Evolutionary conservation across 495 filamentous ascomycete genomes (phyloP), one percentile per base, ranked within the genome.

Genomic region (Penicillium samsonianum): DNA sequence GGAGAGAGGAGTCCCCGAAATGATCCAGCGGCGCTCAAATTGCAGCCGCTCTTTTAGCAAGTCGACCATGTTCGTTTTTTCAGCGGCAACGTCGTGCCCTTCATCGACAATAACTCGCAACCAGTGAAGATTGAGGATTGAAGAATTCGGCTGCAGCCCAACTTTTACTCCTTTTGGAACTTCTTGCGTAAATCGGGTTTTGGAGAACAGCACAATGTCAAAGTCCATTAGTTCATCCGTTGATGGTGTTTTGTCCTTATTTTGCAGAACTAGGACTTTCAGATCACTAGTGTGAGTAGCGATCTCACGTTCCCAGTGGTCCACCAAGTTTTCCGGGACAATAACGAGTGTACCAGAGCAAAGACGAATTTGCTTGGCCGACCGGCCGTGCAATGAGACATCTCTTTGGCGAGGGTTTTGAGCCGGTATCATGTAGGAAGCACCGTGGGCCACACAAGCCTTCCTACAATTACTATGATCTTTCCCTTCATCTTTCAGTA

Each of bases 51-150:
- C 78, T 20, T 88, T 82, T 0, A 93, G 74, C 9, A 90, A 80
- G 28, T 81, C 76, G 37, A 87, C 81, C 37, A 91, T 78, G 54
- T 80, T 84, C 35, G 75, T 74, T 14, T 80, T 82, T 17, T 74
- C 69, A 5, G 80, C 76, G 0, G 88, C 87, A 40, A 96, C 84
- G 41, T 82, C 87, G 66, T 97, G 91, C 1, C 93, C 93, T 79
- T 98, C 93, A 53, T 98, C 93, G 31, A 95, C 86, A 35, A 98
- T 91, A 42, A 93, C 82, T 12, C 93, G 83, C 57, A 96, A 83
- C 79, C 91, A 96, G 60, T 89, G 91, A 11, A 97, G 71, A 17
- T 82, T 65, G 40, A 83, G 84, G 6, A 96, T 71, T 0, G 88
- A 83, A 4, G 86, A 88, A 4, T 78, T n/a, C n/a, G n/a, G n/a